A percentile compares a stretch with the other conserved stretches of the same genome.
Evolutionary conservation across 192 early-diverging fungal genomes (phyloP).

Genomic region (Chytriomyces sp.): DNA sequence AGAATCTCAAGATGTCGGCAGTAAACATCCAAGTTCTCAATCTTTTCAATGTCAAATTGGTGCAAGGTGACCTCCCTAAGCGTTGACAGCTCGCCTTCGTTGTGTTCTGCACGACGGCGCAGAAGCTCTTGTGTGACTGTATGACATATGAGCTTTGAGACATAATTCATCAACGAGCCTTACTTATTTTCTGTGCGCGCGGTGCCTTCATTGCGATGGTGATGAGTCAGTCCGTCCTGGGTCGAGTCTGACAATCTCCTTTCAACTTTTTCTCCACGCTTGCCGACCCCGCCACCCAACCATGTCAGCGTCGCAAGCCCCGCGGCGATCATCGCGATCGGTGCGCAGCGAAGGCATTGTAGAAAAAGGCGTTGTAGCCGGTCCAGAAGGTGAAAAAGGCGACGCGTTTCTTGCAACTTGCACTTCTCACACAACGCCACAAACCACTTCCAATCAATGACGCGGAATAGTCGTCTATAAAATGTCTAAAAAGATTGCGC

Average conservation of each 20-base stretch:
- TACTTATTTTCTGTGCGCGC: slow-evolving; percentile 24
- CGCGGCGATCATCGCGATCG: background rate
- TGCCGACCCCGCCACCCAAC: background rate
- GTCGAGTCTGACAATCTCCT: too few species aligned
- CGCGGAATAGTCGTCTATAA: slow-evolving; percentile 42
- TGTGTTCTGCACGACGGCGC: slow-evolving; percentile 56
- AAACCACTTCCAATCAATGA: background rate
- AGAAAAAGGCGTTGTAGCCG: background rate
- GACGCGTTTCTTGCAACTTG: background rate
- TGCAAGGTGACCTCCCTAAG: slow-evolving; percentile 61
- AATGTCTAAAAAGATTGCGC: slow-evolving; percentile 64
- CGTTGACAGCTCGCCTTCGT: slow-evolving; percentile 61
- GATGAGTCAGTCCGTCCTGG: too few species aligned
- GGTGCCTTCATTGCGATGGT: background rate
- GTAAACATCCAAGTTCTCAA: slow-evolving; percentile 63
- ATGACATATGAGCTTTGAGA: too few species aligned
- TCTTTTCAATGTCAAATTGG: slow-evolving; percentile 67
- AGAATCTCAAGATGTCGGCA: slow-evolving; percentile 61
- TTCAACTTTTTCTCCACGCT: background rate
- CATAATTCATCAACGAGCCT: background rate
- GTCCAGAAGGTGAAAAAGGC: background rate
- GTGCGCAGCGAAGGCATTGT: background rate
- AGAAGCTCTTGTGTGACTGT: slow-evolving; percentile 45
- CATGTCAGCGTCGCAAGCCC: background rate
- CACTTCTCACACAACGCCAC: background rate